Base-by-base conservation (phyloP, 2,329 filamentous ascomycete genomes). In the Tolypocladium ovalisporum region DNA sequence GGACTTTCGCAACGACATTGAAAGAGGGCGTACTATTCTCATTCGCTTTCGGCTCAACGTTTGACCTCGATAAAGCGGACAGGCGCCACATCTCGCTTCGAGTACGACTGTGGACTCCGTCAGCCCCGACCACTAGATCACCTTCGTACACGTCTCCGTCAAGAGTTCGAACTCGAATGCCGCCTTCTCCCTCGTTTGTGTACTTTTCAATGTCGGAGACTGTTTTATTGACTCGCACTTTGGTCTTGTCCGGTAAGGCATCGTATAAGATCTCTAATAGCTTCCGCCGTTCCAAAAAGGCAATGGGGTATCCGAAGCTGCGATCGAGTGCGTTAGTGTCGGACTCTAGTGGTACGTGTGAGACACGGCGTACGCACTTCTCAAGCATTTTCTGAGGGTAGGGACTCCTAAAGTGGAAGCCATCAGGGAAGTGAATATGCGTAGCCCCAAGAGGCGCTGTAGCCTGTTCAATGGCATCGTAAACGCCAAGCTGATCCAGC, bases 401-500 rank as follows among this genome's bases (percentile, higher is more conserved):
- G 6, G 34, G 7, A 9, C 54, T 55, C 2, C 22, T 49, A 29
- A 55, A 55, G 34, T 27, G 34, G 24, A 55, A 55, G 35, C 17
- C 54, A 34, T 55, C 54, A 2, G 40, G 54, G n/a, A 55, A 55
- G n/a, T 29, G 35, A 13, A 55, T 24, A n/a, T 51, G 19, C 15
- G 54, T 39, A 13, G 35, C 24, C 35, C 54, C 54, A 7, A 55
- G 42, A 32, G 54, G 35, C 6, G 39, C 54, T 6, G 54, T 49
- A 19, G 54, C 22, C 17, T 51, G 13, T 24, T 73, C 22, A 0
- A 67, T 55, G 0, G 61, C 62, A 19, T 71, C 63, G 39, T 68
- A 70, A 22, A 67, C 63, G 2, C 62, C 63, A 0, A 83, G 63
- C 62, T 83, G 79, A 54, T 81, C 78, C 1, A 81, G 61, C 12